Percentiles rank a stretch among this genome's conserved stretches.
Conservation (phyloP, 2,329 filamentous ascomycete species). For the Biscogniauxia mediterranea region DNA sequence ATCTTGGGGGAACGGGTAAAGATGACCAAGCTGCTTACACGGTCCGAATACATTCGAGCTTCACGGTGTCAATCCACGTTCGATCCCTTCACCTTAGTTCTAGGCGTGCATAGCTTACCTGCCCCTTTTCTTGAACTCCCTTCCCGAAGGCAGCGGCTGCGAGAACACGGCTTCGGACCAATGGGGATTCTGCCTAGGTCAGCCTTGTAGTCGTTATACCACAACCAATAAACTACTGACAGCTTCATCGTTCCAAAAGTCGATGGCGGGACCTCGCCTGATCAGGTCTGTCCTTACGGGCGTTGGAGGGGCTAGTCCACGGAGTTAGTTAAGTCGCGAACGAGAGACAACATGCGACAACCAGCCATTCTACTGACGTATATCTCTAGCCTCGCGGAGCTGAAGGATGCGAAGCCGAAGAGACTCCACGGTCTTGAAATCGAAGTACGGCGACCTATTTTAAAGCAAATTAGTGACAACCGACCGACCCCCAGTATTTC, state of each 20-base stretch:
- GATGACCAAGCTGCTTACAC: constrained; percentile 38
- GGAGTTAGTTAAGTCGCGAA: constrained; percentile 6
- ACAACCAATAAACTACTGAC: constrained; percentile 15
- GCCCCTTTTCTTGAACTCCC: constrained; percentile 44
- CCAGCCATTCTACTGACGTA: constrained; percentile 43
- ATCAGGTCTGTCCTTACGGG: constrained; percentile 27
- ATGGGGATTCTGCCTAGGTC: constrained; percentile 44
- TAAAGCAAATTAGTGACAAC: constrained; percentile 13
- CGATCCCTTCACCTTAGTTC: not conserved
- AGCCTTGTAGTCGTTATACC: constrained; percentile 5
- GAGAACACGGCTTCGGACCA: constrained; percentile 64
- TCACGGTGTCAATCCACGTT: not conserved
- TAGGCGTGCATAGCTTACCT: constrained; percentile 28
- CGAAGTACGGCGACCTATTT: constrained; percentile 50
- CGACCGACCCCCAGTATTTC: not conserved
- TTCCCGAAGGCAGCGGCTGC: constrained; percentile 49
- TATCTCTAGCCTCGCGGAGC: constrained; percentile 51
- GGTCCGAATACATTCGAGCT: constrained; percentile 29
- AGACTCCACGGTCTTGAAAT: constrained; percentile 53
- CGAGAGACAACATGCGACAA: constrained; percentile 25
- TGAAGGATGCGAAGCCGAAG: constrained; percentile 48
- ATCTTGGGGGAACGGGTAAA: constrained; percentile 43
- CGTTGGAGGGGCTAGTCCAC: constrained; percentile 24
- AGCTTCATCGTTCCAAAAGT: constrained; percentile 30
- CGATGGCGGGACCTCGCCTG: constrained; percentile 25